phyloP scores from a whole-genome alignment of 768 basidiomycete genomes.

The Hygrocybe coccinea region DNA sequence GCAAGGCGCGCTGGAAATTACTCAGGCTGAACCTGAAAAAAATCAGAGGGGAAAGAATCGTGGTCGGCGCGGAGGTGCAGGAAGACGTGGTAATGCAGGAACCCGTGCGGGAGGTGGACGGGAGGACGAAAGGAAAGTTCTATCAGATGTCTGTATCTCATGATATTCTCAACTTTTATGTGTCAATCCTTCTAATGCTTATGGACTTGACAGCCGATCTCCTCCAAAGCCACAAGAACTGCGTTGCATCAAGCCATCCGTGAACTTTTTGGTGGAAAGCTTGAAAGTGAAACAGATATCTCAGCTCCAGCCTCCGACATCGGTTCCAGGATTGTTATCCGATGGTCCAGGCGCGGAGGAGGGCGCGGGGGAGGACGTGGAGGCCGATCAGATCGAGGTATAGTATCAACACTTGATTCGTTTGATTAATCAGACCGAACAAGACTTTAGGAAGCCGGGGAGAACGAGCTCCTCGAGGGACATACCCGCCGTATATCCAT shows the following conservation, averaged over 20 bases:
- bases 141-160: conserved; percentile 66
- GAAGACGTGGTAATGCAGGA: conserved; percentile 43
- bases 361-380: conserved; percentile 21
- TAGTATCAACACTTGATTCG: not conserved
- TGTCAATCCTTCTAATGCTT: conserved; percentile 7
- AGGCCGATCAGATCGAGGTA: not conserved
- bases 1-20: not conserved
- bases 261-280: conserved; percentile 73
- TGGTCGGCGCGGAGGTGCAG: conserved; percentile 39
- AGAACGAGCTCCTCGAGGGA: conserved; percentile 52
- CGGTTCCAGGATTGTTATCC: conserved; percentile 74
- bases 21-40: conserved; percentile 15
- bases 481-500: conserved; percentile 84
- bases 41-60: conserved; percentile 29
- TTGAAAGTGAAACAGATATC: conserved; percentile 77
- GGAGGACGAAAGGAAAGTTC: conserved; percentile 68
- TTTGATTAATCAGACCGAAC: not conserved
- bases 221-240: conserved; percentile 74
- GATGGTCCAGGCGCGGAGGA: conserved; percentile 60
- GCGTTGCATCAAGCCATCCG: conserved; percentile 78
- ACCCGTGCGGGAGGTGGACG: conserved; percentile 40
- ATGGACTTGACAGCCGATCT: conserved; percentile 58
- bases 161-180: conserved; percentile 10
- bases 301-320: conserved; percentile 48
- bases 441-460: conserved; percentile 22